phyloP scores from a whole-genome alignment of 78 protist genomes.

The Emiliania huxleyi region DNA sequence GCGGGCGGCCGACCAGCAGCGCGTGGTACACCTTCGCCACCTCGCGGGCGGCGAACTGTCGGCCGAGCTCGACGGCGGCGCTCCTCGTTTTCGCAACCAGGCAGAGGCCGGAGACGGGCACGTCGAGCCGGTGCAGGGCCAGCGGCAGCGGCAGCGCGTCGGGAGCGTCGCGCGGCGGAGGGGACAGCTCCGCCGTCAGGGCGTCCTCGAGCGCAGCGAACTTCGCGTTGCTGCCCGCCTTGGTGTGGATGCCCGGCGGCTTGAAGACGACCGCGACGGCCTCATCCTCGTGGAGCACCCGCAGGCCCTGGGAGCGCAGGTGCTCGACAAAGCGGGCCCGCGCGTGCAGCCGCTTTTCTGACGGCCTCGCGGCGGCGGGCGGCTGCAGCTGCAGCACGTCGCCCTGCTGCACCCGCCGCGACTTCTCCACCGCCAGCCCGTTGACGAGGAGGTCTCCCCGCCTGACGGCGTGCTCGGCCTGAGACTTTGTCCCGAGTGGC shows the following conservation, averaged over 20 bases:
- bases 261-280: not conserved
- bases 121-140: conserved; percentile 21
- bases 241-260: not conserved
- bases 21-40: not conserved
- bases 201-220: not conserved
- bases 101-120: not conserved
- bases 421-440: not conserved
- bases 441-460: not conserved
- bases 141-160: not conserved
- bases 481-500: not conserved
- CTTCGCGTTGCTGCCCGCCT: not conserved
- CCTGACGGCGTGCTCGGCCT: not conserved
- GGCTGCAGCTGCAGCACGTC: not conserved
- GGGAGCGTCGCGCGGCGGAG: no score
- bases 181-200: not conserved
- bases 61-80: not conserved
- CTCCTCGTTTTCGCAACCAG: not conserved
- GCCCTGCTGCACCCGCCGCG: not conserved
- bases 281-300: not conserved
- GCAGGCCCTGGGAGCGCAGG: not conserved
- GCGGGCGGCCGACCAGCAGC: not conserved
- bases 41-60: not conserved
- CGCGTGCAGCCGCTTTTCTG: not conserved
- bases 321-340: not conserved
- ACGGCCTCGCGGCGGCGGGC: no score